Percentiles rank a stretch among this genome's conserved stretches.
phyloP scores from a whole-genome alignment of 495 filamentous ascomycete species.

The Clavariopsis aquatica region DNA sequence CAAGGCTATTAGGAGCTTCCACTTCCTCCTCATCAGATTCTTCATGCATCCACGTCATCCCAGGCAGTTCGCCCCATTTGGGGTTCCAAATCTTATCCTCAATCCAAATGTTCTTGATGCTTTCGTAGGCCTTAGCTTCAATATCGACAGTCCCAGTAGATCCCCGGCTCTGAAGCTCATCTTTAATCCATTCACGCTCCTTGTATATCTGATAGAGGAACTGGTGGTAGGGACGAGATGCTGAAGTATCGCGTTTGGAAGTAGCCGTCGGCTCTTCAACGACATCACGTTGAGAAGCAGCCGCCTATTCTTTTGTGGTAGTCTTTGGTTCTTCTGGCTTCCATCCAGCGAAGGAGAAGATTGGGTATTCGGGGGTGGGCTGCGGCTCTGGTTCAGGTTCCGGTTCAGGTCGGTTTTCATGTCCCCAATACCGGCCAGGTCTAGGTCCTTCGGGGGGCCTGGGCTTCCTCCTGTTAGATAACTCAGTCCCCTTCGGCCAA shows the following conservation, averaged over 20 bases:
- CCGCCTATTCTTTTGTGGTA: background rate
- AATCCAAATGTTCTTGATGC: conserved; percentile 18
- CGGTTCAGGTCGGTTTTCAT: background rate
- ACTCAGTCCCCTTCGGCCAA: conserved; percentile 12
- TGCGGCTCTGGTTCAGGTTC: background rate
- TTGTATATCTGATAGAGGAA: conserved; percentile 42
- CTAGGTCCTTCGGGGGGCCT: background rate
- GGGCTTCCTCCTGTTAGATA: background rate
- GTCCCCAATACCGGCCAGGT: background rate
- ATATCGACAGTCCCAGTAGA: background rate
- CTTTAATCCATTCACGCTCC: conserved; percentile 36
- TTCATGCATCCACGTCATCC: conserved; percentile 20
- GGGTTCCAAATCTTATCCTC: conserved; percentile 20
- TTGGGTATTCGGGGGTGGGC: background rate
- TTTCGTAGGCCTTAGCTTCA: conserved; percentile 13
- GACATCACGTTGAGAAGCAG: background rate
- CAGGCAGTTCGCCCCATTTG: conserved; percentile 8
- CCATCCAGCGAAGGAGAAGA: background rate
- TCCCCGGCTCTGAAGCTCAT: conserved; percentile 8
- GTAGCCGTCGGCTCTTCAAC: background rate
- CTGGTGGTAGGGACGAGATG: conserved; percentile 42
- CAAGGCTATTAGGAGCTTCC: background rate
- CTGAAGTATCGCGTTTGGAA: conserved; percentile 6
- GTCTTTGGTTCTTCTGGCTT: background rate
- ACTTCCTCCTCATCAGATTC: background rate